Evolutionary conservation across 306 rosid species (phyloP).

Genomic region (Dalbergia cultrata): DNA sequence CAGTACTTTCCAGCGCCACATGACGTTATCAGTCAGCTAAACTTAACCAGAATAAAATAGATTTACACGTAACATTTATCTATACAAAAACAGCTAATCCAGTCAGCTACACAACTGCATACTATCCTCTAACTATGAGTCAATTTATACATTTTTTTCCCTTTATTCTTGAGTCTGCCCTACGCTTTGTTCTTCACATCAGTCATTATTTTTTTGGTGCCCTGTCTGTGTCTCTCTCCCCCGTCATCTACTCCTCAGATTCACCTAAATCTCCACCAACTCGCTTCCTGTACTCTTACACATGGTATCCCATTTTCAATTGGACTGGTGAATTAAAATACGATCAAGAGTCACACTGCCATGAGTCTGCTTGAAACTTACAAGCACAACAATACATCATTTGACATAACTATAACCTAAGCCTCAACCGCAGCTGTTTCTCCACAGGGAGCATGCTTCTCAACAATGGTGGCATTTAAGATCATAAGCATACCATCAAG

Average conservation of each 20-base stretch:
- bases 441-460: too few species aligned
- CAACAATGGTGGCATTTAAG: not conserved
- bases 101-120: too few species aligned
- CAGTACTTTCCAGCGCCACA: too few species aligned
- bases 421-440: too few species aligned
- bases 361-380: not conserved
- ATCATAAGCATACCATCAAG: not conserved
- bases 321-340: not conserved
- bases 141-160: not conserved
- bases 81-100: too few species aligned
- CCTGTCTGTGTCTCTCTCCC: not conserved
- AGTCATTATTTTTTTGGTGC: not conserved
- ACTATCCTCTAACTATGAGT: not conserved
- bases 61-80: too few species aligned
- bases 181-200: not conserved
- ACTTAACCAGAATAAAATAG: not conserved
- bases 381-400: not conserved
- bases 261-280: conserved; percentile 10
- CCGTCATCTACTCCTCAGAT: not conserved
- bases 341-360: not conserved
- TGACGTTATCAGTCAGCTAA: not conserved
- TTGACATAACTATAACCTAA: too few species aligned
- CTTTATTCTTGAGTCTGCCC: not conserved
- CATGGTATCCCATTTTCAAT: not conserved
- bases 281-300: not conserved